Conservation (phyloP, 129 eudicot species). For the Centaurea solstitialis region DNA sequence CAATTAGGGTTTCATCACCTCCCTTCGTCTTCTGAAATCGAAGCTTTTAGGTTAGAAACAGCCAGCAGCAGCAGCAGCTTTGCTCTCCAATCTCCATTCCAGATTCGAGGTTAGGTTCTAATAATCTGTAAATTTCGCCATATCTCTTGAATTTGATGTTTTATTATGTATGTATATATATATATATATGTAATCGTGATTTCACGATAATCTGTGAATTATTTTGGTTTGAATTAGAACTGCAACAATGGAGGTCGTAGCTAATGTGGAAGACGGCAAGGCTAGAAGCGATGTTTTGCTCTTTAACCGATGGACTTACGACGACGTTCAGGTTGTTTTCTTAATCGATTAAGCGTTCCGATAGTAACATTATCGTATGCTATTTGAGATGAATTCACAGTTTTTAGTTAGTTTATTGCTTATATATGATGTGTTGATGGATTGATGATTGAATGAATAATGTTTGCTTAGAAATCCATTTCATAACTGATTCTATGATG, state of each 20-base stretch:
- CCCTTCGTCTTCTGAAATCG: conserved; percentile 2
- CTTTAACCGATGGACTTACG: conserved; percentile 48
- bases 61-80: conserved; percentile 26
- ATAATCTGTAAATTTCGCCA: too few species aligned
- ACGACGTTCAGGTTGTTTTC: conserved; percentile 40
- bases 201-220: not conserved
- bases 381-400: not conserved
- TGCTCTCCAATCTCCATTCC: not conserved
- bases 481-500: too few species aligned
- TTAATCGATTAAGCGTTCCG: not conserved
- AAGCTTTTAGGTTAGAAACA: conserved; percentile 8
- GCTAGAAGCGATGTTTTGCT: conserved; percentile 40
- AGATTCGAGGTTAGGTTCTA: conserved; percentile 19
- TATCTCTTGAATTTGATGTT: not conserved
- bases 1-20: conserved; percentile 14
- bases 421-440: not conserved
- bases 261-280: conserved; percentile 27
- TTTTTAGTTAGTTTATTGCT: not conserved
- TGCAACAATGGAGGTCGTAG: conserved; percentile 30
- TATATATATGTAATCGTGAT: not conserved
- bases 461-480: not conserved
- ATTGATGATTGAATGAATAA: not conserved
- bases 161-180: too few species aligned
- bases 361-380: not conserved
- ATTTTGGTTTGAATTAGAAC: conserved; percentile 1